These are phyloP conservation scores for Talaromyces albobiverticillius DNA, from an alignment of 2,329 filamentous ascomycete species.

Conservation along the genomic window DNA sequence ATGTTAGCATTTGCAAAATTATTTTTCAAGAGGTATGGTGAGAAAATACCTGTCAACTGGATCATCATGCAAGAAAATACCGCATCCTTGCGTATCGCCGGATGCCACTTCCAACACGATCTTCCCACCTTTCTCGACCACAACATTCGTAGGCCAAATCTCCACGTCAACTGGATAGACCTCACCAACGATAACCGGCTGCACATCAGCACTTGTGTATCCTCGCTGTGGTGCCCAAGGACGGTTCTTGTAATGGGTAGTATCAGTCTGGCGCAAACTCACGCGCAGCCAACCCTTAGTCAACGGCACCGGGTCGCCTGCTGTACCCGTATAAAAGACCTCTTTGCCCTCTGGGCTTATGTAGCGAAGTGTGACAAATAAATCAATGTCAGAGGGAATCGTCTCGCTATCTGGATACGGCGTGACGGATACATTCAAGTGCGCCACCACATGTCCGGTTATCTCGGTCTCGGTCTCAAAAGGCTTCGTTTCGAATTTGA, in stretches of 20 bases:
- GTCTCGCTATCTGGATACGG: conserved; percentile 32
- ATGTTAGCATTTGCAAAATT: not conserved
- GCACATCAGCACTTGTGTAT: conserved; percentile 44
- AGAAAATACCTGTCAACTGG: conserved; percentile 31
- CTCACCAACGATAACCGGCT: conserved; percentile 44
- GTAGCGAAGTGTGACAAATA: conserved; percentile 56
- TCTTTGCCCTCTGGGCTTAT: conserved; percentile 51
- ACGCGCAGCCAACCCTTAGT: conserved; percentile 56
- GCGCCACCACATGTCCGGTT: conserved; percentile 65
- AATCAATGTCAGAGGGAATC: conserved; percentile 51
- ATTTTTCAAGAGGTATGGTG: too few relatives aligned
- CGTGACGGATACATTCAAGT: conserved; percentile 59
- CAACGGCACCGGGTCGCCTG: conserved; percentile 54
- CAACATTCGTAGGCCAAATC: conserved; percentile 30
- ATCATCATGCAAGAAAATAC: conserved; percentile 46
- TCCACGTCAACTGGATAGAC: conserved; percentile 48
- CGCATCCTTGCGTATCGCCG: conserved; percentile 39
- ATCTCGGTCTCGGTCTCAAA: conserved; percentile 66
- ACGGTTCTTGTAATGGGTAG: conserved; percentile 42
- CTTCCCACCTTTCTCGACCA: conserved; percentile 17
- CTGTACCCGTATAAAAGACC: conserved; percentile 55
- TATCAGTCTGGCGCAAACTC: conserved; percentile 51
- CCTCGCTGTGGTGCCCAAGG: conserved; percentile 47
- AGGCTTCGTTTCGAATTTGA: conserved; percentile 58
- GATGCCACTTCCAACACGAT: conserved; percentile 10